Percentiles rank a stretch among this genome's conserved stretches.
These are phyloP conservation scores for Suhomyces panamericanus DNA, from an alignment of 1,139 yeast genomes.

Conservation along the genomic window DNA sequence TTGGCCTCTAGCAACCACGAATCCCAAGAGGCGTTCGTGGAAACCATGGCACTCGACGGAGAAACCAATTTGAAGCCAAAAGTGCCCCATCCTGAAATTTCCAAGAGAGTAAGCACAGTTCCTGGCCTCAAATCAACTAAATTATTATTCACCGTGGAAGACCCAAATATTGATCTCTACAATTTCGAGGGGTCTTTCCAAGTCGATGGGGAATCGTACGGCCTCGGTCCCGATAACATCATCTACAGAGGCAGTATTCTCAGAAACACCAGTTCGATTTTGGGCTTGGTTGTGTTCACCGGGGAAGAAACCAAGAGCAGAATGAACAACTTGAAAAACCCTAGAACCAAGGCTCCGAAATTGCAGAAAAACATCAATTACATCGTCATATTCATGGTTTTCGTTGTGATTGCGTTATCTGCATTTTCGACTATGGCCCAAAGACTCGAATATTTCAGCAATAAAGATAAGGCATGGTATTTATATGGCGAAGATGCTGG, in stretches of 20 bases:
- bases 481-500: conserved; percentile 72
- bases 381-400: conserved; percentile 85
- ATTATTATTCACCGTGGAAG: conserved; percentile 69
- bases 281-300: conserved; percentile 85
- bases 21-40: conserved; percentile 77
- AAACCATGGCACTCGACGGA: conserved; percentile 97
- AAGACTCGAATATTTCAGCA: conserved; percentile 48
- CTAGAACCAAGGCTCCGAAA: conserved; percentile 91
- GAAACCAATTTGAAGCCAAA: conserved; percentile 87
- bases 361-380: conserved; percentile 78
- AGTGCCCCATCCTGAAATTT: conserved; percentile 63
- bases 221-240: conserved; percentile 79
- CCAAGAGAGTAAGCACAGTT: conserved; percentile 50
- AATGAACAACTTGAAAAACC: conserved; percentile 89
- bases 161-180: conserved; percentile 88
- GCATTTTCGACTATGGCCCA: conserved; percentile 84
- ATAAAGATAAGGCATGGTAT: conserved; percentile 68
- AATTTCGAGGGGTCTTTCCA: conserved; percentile 80
- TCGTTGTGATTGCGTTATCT: conserved; percentile 70
- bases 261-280: conserved; percentile 70
- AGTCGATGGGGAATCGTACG: conserved; percentile 34
- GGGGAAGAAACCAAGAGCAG: conserved; percentile 96
- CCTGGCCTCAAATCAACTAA: conserved; percentile 51
- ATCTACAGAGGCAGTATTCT: conserved; percentile 86
- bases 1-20: conserved; percentile 58